Base-by-base conservation (phyloP, 495 filamentous ascomycete species). In the Neurospora sp. region DNA sequence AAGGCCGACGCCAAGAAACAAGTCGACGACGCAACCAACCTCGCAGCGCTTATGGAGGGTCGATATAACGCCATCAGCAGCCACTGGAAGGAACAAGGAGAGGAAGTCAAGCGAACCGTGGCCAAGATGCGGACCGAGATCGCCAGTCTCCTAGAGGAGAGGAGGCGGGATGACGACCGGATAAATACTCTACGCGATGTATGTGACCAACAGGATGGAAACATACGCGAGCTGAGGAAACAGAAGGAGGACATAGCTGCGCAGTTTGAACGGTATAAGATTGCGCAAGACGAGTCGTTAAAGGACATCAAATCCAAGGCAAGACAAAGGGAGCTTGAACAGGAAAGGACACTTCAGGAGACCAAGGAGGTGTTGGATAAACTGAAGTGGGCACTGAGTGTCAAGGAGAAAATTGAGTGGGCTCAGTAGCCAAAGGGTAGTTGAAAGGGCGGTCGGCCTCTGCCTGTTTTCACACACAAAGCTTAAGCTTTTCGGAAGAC, bases 11-110 rank as follows among this genome's bases (percentile, higher is more conserved):
- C 88, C 72, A 87, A 89, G 76, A 81, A 83, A 9, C 87, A 90
- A 74, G 86, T 90, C 41, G 89, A 92, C 65, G 88, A 91, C 74
- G 83, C 89, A 35, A 87, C 84, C 69, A 86, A 88, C 69, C 82
- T 88, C 68, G 86, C 89, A 68, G 74, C 81, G 42, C 72, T 87
- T 65, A 82, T 86, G 80, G 87, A 89, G 75, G 81, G 85, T 22
- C 87, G 93, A 72, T 94, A 94, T 76, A 91, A 94, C 22, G 88
- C 91, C 5, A 86, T 96, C 59, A 85, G 87, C 39, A 87, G 85
- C 40, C 85, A 91, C 74, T 92, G 89, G 88, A 87, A 82, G 72
- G 84, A 89, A 16, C 85, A 91, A 72, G 87, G 88, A n/a, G 88
- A 86, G n/a, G 85, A 86, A 72, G 88, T 90, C 69, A 78, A 83